Conservation (phyloP, 805 yeast genomes). For the Naumovozyma baii region DNA sequence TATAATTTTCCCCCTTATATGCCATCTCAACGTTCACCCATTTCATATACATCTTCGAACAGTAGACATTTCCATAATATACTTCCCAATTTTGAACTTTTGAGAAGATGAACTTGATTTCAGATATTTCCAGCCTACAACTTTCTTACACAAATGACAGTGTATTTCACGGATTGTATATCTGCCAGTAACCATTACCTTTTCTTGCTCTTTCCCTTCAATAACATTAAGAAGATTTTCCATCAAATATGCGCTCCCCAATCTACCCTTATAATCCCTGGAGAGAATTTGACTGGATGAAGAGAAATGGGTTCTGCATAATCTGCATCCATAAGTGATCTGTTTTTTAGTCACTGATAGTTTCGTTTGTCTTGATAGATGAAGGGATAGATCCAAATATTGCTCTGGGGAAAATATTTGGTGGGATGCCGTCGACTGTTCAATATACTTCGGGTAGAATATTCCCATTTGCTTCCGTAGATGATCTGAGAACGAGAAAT, state of each 20-base stretch:
- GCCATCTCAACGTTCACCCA: neutral
- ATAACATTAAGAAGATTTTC: constrained; percentile 39
- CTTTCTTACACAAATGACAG: constrained; percentile 45
- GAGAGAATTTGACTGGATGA: constrained; percentile 27
- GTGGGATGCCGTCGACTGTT: neutral
- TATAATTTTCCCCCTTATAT: neutral
- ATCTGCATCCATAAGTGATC: constrained; percentile 26
- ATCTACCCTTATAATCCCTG: constrained; percentile 43
- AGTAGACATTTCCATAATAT: constrained; percentile 38
- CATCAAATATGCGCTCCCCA: constrained; percentile 51
- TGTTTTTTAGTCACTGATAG: constrained; percentile 1
- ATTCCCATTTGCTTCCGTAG: too few species aligned
- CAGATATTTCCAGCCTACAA: constrained; percentile 58
- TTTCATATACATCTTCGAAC: constrained; percentile 17
- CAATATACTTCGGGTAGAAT: neutral
- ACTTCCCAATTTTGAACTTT: constrained; percentile 53
- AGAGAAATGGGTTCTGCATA: constrained; percentile 27
- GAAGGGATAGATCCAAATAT: too few species aligned
- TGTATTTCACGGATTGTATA: constrained; percentile 47
- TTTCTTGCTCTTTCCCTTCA: constrained; percentile 30
- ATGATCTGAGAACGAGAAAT: too few species aligned
- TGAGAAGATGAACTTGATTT: constrained; percentile 38
- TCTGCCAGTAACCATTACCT: constrained; percentile 51
- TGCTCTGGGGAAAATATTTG: neutral
- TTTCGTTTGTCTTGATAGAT: neutral